Conservation (phyloP, 2,329 filamentous ascomycete genomes). For the Phymatotrichopsis omnivora region DNA sequence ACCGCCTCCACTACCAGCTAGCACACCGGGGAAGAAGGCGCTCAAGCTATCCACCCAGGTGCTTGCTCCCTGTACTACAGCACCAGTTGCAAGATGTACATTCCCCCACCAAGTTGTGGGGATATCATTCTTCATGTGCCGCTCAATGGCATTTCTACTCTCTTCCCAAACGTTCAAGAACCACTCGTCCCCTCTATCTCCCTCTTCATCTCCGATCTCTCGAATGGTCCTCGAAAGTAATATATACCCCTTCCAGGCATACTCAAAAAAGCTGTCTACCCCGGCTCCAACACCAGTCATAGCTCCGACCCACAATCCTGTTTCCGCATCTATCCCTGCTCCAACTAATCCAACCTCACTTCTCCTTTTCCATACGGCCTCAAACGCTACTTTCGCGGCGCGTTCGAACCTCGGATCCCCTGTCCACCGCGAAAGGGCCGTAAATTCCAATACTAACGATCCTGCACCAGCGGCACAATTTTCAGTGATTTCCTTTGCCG, state of each 20-base stretch:
- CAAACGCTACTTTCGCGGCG: conserved; percentile 83
- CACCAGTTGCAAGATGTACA: conserved; percentile 72
- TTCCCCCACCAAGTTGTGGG: conserved; percentile 76
- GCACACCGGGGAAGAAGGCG: conserved; percentile 84
- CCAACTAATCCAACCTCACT: conserved; percentile 82
- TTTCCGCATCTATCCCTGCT: conserved; percentile 84
- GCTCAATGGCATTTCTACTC: conserved; percentile 76
- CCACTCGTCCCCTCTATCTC: conserved; percentile 20
- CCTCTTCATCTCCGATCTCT: conserved; percentile 9
- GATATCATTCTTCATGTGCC: conserved; percentile 64
- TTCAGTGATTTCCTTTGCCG: conserved; percentile 68
- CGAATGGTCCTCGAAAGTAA: conserved; percentile 56
- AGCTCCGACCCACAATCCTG: conserved; percentile 75
- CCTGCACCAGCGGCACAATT: conserved; percentile 96
- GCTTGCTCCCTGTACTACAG: conserved; percentile 40
- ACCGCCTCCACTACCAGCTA: conserved; percentile 75
- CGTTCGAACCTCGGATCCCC: conserved; percentile 82
- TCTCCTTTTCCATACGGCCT: conserved; percentile 86
- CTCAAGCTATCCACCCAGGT: conserved; percentile 89
- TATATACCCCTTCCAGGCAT: conserved; percentile 88
- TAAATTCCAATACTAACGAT: conserved; percentile 87
- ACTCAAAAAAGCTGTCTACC: conserved; percentile 97
- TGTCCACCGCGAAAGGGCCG: conserved; percentile 76
- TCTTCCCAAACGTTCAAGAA: conserved; percentile 27
- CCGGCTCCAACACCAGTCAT: conserved; percentile 94